Conservation (phyloP, 139 green algal genomes). For the Diplosphaera chodatii region DNA sequence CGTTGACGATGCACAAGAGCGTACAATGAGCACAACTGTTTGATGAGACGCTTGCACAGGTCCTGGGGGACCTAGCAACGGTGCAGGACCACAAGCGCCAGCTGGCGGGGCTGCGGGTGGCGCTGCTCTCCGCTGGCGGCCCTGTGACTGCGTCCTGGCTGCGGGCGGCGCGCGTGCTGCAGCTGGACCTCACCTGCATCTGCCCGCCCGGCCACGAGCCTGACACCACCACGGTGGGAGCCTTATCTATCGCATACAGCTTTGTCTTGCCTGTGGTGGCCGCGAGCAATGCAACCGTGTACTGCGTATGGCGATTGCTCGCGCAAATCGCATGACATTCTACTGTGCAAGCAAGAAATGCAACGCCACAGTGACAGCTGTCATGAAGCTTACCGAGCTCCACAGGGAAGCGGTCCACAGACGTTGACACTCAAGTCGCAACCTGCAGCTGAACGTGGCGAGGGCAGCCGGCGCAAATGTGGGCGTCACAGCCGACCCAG, state of each 20-base stretch:
- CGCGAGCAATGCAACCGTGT: too few species aligned
- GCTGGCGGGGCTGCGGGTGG: not conserved
- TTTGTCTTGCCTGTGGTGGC: too few species aligned
- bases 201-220: not conserved
- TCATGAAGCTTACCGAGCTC: too few species aligned
- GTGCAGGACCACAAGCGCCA: constrained; percentile 1
- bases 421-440: too few species aligned
- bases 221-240: not conserved
- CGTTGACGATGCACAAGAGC: too few species aligned
- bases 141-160: not conserved
- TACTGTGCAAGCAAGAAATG: too few species aligned
- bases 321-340: too few species aligned
- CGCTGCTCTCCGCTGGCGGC: not conserved
- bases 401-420: too few species aligned
- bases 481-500: not conserved
- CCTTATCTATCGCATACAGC: too few species aligned
- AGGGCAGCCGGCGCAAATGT: not conserved
- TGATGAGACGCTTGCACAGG: not conserved
- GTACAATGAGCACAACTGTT: too few species aligned
- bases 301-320: too few species aligned
- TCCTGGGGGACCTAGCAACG: not conserved
- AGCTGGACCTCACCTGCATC: not conserved
- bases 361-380: too few species aligned
- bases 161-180: not conserved
- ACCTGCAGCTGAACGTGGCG: not conserved